These are phyloP conservation scores for Calamus simplicifolius DNA, from an alignment of 176 grass and related monocot genomes.

Conservation along the genomic window DNA sequence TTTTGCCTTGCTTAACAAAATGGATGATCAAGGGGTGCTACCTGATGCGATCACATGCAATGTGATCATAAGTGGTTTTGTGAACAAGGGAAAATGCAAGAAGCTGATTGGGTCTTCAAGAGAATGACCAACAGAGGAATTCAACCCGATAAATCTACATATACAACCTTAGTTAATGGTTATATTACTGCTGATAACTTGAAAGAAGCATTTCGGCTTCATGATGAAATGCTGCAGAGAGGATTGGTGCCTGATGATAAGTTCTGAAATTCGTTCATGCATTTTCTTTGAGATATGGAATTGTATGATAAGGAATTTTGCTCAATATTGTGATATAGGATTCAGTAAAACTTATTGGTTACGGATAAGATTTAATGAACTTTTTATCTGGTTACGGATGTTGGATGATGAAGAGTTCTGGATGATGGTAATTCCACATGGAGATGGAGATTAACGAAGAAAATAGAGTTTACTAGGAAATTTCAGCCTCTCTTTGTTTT, in stretches of 20 bases:
- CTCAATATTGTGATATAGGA: too few relatives aligned
- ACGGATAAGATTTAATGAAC: too few relatives aligned
- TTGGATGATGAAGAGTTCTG: too few relatives aligned
- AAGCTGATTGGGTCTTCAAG: slow-evolving; percentile 58
- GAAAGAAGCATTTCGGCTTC: slow-evolving; percentile 75
- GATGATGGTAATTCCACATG: too few relatives aligned
- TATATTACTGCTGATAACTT: slow-evolving; percentile 58
- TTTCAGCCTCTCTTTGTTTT: too few relatives aligned
- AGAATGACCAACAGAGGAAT: slow-evolving; percentile 55
- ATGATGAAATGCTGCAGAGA: slow-evolving; percentile 89
- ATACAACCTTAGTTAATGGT: slow-evolving; percentile 82
- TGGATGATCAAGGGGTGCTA: slow-evolving; percentile 50
- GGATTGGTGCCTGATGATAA: slow-evolving; percentile 87
- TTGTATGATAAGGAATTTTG: too few relatives aligned
- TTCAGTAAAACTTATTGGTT: too few relatives aligned
- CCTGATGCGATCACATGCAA: slow-evolving; percentile 80
- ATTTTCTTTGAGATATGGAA: too few relatives aligned
- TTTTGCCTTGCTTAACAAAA: slow-evolving; percentile 65
- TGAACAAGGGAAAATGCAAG: slow-evolving; percentile 55
- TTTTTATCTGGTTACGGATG: too few relatives aligned
- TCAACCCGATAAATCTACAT: slow-evolving; percentile 81
- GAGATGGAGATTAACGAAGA: too few relatives aligned
- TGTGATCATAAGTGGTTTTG: slow-evolving; percentile 68
- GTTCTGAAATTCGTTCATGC: slow-evolving; percentile 34
- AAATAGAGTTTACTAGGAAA: too few relatives aligned